These are phyloP conservation scores for Coprinopsis sp. DNA, from an alignment of 768 basidiomycete genomes.

Conservation along the genomic window DNA sequence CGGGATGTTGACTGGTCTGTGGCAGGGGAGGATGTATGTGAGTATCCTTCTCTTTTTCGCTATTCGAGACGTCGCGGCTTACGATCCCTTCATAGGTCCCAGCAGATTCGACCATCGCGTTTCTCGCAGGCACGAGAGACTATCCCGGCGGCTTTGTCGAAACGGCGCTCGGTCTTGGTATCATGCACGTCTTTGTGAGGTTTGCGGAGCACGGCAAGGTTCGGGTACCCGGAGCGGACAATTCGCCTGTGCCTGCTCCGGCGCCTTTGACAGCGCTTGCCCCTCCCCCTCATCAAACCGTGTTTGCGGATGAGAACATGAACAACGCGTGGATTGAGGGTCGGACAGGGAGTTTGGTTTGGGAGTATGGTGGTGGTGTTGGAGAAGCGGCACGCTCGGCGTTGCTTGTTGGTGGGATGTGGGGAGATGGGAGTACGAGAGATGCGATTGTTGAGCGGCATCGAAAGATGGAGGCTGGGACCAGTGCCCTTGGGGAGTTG, in stretches of 20 bases:
- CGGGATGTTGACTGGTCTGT: slow-evolving; percentile 51
- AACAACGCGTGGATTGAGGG: slow-evolving; percentile 40
- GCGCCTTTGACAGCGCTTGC: too few relatives aligned
- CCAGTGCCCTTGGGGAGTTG: too few relatives aligned
- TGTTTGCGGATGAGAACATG: slow-evolving; percentile 25
- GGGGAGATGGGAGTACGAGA: slow-evolving; percentile 1
- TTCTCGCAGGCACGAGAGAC: slow-evolving; percentile 11
- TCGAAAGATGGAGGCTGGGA: too few relatives aligned
- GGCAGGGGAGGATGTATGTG: slow-evolving; percentile 62
- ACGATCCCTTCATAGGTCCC: slow-evolving; percentile 20
- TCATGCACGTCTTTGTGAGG: slow-evolving; percentile 54
- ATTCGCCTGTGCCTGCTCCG: not conserved
- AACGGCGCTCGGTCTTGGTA: slow-evolving; percentile 28
- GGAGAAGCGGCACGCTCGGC: not conserved
- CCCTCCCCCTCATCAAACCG: too few relatives aligned
- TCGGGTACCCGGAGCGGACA: slow-evolving; percentile 9
- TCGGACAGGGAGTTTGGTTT: slow-evolving; percentile 16
- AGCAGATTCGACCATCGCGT: slow-evolving; percentile 10
- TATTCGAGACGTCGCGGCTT: too few relatives aligned
- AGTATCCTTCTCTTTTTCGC: slow-evolving; percentile 21
- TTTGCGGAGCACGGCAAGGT: slow-evolving; percentile 46
- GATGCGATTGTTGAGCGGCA: not conserved
- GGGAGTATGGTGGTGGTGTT: slow-evolving; percentile 2
- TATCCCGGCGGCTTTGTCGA: slow-evolving; percentile 30
- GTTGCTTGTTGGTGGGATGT: too few relatives aligned